Conservation (phyloP, 805 yeast species). For the Huiozyma naganishii region DNA sequence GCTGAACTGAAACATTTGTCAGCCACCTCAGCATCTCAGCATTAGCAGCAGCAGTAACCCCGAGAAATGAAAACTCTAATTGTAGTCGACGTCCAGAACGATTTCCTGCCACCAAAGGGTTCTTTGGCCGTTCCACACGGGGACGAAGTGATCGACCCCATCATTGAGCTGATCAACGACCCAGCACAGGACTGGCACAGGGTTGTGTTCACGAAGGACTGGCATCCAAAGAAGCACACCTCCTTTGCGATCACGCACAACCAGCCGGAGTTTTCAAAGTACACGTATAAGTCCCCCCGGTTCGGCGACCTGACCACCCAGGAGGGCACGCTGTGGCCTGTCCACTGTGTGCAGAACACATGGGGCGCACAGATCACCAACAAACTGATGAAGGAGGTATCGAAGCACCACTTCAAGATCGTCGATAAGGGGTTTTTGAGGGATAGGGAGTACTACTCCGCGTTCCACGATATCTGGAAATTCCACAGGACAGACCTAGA, state of each 20-base stretch:
- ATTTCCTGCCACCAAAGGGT: conserved; percentile 73
- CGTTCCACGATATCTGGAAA: conserved; percentile 74
- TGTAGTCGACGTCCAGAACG: conserved; percentile 76
- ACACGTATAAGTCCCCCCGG: conserved; percentile 42
- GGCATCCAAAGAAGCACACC: conserved; percentile 74
- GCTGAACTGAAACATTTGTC: too few relatives aligned
- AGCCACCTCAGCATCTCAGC: too few relatives aligned
- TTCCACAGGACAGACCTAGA: conserved; percentile 58
- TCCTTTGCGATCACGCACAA: conserved; percentile 72
- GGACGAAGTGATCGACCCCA: conserved; percentile 41
- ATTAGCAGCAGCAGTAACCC: neutral
- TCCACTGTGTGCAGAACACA: conserved; percentile 71
- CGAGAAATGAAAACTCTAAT: conserved; percentile 41
- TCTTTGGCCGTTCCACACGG: conserved; percentile 66
- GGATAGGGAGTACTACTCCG: conserved; percentile 80
- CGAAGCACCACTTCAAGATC: conserved; percentile 29
- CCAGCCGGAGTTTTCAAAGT: conserved; percentile 38
- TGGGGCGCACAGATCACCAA: conserved; percentile 48
- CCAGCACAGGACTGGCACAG: conserved; percentile 43
- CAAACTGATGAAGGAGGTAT: conserved; percentile 26
- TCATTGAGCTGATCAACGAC: conserved; percentile 37
- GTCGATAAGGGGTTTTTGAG: conserved; percentile 62
- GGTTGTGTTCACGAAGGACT: conserved; percentile 69
- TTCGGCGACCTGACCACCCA: conserved; percentile 27
- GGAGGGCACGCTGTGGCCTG: conserved; percentile 65